Evolutionary conservation across 1,284 basidiomycete species (phyloP).

Genomic region (Trichosporon sp.): DNA sequence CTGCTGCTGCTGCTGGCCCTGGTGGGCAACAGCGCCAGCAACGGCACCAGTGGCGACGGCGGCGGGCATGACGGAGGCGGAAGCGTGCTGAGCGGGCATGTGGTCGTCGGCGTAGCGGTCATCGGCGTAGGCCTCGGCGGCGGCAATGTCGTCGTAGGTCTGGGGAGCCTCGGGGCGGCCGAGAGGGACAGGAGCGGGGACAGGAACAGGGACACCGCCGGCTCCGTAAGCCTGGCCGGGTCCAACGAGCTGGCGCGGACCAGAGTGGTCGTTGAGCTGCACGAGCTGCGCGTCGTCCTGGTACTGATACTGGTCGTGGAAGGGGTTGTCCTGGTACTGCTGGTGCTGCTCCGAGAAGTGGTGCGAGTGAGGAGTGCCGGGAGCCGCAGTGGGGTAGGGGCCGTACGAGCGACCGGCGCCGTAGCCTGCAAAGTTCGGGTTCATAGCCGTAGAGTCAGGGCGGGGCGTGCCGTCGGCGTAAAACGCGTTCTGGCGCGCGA

Average conservation of each 20-base stretch:
- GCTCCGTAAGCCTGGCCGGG: conserved; percentile 21
- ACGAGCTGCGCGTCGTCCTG: conserved; percentile 14
- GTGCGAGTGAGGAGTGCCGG: conserved; percentile 25
- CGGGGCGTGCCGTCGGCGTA: conserved; percentile 27
- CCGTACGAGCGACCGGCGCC: conserved; percentile 24
- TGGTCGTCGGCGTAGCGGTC: conserved; percentile 24
- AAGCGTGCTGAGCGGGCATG: conserved; percentile 11
- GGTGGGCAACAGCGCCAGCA: not conserved
- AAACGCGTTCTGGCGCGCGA: conserved; percentile 31
- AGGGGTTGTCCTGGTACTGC: conserved; percentile 12
- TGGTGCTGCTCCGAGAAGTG: conserved; percentile 3
- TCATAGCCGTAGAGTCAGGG: conserved; percentile 26
- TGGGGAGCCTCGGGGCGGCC: conserved; percentile 38
- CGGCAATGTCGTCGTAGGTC: conserved; percentile 32
- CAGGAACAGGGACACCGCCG: conserved; percentile 1
- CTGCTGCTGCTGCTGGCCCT: not conserved
- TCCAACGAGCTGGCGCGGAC: conserved; percentile 37
- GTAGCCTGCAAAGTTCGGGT: conserved; percentile 34
- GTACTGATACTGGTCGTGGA: conserved; percentile 13
- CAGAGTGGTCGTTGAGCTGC: conserved; percentile 15
- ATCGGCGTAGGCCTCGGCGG: conserved; percentile 30
- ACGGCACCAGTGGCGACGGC: not conserved
- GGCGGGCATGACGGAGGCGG: conserved; percentile 3
- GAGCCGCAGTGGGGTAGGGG: conserved; percentile 26
- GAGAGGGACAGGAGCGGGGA: conserved; percentile 35